A percentile compares a stretch with the other conserved stretches of the same genome.
phyloP scores from a whole-genome alignment of 768 basidiomycete genomes.

The Mycena galopus region DNA sequence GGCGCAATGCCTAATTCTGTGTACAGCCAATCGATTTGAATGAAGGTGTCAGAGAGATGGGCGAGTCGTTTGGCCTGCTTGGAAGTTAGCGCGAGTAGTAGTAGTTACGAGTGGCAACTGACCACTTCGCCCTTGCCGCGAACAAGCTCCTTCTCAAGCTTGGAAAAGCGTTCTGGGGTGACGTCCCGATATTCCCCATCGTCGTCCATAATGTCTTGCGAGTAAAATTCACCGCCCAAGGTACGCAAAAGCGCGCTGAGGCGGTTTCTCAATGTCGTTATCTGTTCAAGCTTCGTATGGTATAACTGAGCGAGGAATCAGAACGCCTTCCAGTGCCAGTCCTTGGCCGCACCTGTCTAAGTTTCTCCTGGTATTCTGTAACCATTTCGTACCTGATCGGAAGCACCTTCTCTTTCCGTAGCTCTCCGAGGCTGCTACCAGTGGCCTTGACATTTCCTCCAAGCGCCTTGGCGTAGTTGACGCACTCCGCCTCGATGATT shows the following conservation, averaged over 20 bases:
- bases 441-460: constrained; percentile 80
- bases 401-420: constrained; percentile 78
- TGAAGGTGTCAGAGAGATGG: constrained; percentile 71
- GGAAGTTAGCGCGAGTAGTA: background rate
- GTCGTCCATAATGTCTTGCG: constrained; percentile 65
- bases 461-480: constrained; percentile 75
- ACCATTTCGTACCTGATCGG: constrained; percentile 80
- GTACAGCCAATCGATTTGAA: constrained; percentile 87
- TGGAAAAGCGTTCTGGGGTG: constrained; percentile 83
- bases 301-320: constrained; percentile 62
- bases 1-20: constrained; percentile 83
- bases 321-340: constrained; percentile 10
- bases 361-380: constrained; percentile 79
- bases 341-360: constrained; percentile 73
- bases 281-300: constrained; percentile 82
- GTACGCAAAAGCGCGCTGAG: constrained; percentile 70
- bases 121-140: constrained; percentile 91
- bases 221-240: constrained; percentile 71
- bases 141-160: constrained; percentile 86
- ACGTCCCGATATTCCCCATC: constrained; percentile 75
- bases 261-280: constrained; percentile 78
- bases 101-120: constrained; percentile 46
- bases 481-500: constrained; percentile 72
- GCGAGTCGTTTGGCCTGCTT: constrained; percentile 74
- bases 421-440: constrained; percentile 73